Base-by-base conservation (phyloP, 345 rosid species). In the Excoecaria cochinchinensis region DNA sequence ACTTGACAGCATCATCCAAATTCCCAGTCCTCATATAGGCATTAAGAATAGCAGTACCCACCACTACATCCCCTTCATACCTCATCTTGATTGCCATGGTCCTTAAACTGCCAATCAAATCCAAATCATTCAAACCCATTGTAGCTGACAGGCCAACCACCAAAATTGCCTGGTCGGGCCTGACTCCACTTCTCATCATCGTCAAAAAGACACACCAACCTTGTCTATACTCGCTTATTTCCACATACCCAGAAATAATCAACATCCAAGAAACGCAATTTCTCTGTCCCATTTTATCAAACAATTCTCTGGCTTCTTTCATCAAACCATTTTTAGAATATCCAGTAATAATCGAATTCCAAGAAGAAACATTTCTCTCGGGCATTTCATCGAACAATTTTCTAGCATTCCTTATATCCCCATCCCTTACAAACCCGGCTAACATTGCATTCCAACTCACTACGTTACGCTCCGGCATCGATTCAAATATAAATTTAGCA, bases 301-400 rank as follows among this genome's bases (percentile, higher is more conserved):
- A 82, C 74, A 78, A 42, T 17, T 82, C 77, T 46, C 79, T 74
- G 14, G 79, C 84, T 71, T 82, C 84, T 36, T 9, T 56, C 76
- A 78, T 79, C 84, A 82, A 72, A 50, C 84, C 82, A 60, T 48
- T 46, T 67, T 68, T 36, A 62, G 72, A 78, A 67, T 74, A 78
- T n/a, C 82, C 82, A 1, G 79, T 82, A 8, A 76, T 73, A 58
- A 82, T 53, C 0, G 85, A 75, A 72, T 82, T 78, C 85, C 82
- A 78, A 0, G 82, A 82, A 3, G 85, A 56, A 59, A 69, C 76
- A 58, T 76, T 73, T 57, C 71, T 72, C 39, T 73, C 71, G 3
- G 80, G 85, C 76, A 82, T 82, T 69, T 70, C 47, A 39, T 73
- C 70, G 25, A 82, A 82, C 61, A 79, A 2, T 22, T 67, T 76